Evolutionary conservation across 2,329 filamentous ascomycete species (phyloP), one percentile per base, ranked within the genome.

Genomic region (Aaosphaeria arxii): DNA sequence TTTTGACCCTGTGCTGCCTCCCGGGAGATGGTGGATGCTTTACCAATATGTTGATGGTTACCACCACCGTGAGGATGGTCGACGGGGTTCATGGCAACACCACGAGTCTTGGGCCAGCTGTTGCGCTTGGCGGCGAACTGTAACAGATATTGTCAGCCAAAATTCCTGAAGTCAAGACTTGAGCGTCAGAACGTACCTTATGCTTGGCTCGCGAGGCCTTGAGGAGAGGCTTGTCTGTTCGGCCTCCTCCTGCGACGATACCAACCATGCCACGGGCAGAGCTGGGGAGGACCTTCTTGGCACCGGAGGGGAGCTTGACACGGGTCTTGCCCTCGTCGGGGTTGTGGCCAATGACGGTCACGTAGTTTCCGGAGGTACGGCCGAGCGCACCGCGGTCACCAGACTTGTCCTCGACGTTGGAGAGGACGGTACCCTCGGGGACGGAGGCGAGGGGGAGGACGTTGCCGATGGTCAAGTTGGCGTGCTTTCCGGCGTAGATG

Each of bases 31-130:
- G 94, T 99, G 65, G 94, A 99, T 71, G 94, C 94, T 83, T 99
- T 97, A 88, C 94, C 91, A 74, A 96, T 96, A 81, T 99, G 94
- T 85, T 99, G 94, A 80, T 99, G 94, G 87, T 99, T 97, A 96
- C 94, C 92, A 78, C 77, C 77, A 76, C 77, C 77, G 74, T 79
- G 77, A 69, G 77, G 77, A 86, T 99, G 94, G 82, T 99, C 94
- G 73, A 99, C 94, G 71, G 94, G 94, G 84, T 99, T 99, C 94
- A 99, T 99, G 80, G 94, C 94, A 87, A 99, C 94, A 96, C 94
- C 94, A 94, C 94, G 92, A 85, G 94, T 99, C 89, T 95, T 96
- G 81, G 94, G 94, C 94, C 94, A 99, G 75, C 86, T 92, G 90
- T 99, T 97, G 76, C 94, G 91, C 91, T 99, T 99, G 82, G 96